Conservation (phyloP, 176 grass and related monocot genomes). For the Sorghum bicolor region DNA sequence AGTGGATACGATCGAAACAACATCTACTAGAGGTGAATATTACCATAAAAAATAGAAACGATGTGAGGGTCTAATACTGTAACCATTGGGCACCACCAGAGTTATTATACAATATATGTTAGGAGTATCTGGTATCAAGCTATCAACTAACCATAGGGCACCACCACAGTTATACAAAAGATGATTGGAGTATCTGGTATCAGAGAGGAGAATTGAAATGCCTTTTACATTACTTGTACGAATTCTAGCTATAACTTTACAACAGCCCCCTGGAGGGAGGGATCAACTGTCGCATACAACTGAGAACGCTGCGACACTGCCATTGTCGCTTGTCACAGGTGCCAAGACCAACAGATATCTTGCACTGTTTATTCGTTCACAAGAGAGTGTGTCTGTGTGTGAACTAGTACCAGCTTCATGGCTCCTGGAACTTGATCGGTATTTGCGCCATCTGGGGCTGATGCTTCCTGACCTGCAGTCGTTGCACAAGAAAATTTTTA, state of each 20-base stretch:
- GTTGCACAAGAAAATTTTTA: slow-evolving; percentile 10
- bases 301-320: not conserved
- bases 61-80: not conserved
- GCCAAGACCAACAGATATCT: not conserved
- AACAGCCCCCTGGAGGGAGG: not conserved
- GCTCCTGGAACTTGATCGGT: slow-evolving; percentile 82
- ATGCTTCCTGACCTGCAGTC: slow-evolving; percentile 76
- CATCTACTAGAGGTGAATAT: too few species aligned
- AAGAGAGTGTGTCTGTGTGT: not conserved
- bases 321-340: not conserved
- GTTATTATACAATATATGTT: not conserved
- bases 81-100: not conserved
- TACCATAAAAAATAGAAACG: too few species aligned
- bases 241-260: not conserved
- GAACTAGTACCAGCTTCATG: slow-evolving; percentile 21
- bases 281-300: not conserved
- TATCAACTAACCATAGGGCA: not conserved
- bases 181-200: not conserved
- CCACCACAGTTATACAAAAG: not conserved
- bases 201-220: not conserved
- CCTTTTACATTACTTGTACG: not conserved
- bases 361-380: slow-evolving; percentile 14
- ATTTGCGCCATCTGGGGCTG: slow-evolving; percentile 80
- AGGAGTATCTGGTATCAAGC: not conserved
- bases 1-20: too few species aligned